These are phyloP conservation scores for Cylindrodendrum hubeiense DNA, from an alignment of 2,329 filamentous ascomycete genomes.

Conservation along the genomic window DNA sequence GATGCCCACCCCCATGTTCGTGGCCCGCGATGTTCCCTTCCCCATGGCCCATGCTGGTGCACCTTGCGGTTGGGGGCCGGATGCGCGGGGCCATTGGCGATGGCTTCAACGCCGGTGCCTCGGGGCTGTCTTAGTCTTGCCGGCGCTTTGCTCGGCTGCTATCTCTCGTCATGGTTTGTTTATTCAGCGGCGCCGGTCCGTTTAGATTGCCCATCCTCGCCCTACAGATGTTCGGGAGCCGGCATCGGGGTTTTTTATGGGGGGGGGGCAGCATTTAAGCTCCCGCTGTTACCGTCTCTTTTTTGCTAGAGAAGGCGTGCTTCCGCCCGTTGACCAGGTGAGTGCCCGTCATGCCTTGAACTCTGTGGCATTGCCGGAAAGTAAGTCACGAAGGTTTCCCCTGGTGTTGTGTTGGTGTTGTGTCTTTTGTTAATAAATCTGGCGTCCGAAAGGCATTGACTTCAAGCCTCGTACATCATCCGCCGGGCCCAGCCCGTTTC, in stretches of 20 bases:
- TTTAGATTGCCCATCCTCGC: background rate
- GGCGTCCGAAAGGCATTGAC: background rate
- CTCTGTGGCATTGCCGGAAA: background rate
- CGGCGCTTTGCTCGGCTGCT: conserved; percentile 39
- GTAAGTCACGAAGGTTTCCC: background rate
- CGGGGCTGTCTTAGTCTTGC: conserved; percentile 9
- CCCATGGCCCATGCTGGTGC: conserved; percentile 12
- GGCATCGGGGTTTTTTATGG: background rate
- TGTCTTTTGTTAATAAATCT: background rate
- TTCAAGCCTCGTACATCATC: background rate
- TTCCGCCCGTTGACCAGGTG: background rate
- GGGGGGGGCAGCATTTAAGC: conserved; percentile 14
- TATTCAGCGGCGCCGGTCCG: conserved; percentile 30
- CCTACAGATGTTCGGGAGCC: background rate
- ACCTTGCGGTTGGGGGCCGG: conserved; percentile 11
- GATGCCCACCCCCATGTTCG: conserved; percentile 8
- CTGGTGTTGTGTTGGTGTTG: background rate
- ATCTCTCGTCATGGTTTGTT: conserved; percentile 11
- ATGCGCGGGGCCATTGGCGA: conserved; percentile 22
- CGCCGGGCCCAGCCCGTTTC: no score
- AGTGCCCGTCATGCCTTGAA: background rate
- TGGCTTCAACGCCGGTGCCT: conserved; percentile 29
- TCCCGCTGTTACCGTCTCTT: conserved; percentile 35
- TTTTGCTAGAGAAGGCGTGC: background rate
- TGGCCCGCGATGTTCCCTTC: conserved; percentile 8